A percentile compares a stretch with the other conserved stretches of the same genome.
phyloP scores from a whole-genome alignment of 192 early-diverging fungal species.

The Coemansia umbellata region DNA sequence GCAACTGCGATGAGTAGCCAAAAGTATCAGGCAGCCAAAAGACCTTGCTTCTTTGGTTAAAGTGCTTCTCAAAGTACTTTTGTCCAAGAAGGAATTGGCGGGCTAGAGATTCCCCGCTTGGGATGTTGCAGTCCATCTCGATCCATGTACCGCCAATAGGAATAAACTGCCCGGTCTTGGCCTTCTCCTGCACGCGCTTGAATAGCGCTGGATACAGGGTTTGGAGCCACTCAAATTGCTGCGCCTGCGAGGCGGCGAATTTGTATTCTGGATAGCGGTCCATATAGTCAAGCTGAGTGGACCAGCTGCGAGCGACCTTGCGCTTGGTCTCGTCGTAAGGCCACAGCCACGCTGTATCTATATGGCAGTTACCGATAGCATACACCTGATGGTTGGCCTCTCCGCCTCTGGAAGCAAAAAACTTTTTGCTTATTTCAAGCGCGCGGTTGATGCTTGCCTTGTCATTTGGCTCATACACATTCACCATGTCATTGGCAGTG shows the following conservation, averaged over 20 bases:
- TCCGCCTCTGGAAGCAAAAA: conserved; percentile 64
- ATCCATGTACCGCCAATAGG: conserved; percentile 96
- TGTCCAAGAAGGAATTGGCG: conserved; percentile 95
- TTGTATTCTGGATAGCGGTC: conserved; percentile 84
- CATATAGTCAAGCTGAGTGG: conserved; percentile 74
- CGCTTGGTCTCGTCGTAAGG: conserved; percentile 97
- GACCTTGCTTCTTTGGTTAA: conserved; percentile 65
- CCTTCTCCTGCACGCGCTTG: conserved; percentile 65
- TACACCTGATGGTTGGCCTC: conserved; percentile 66
- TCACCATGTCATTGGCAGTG: conserved; percentile 76
- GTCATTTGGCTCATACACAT: conserved; percentile 53
- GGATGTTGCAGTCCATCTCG: conserved; percentile 98
- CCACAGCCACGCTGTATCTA: conserved; percentile 94
- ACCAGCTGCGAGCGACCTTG: conserved; percentile 84
- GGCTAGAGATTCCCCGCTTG: conserved; percentile 89
- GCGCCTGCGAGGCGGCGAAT: conserved; percentile 95
- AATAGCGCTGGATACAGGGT: conserved; percentile 81
- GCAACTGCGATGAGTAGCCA: conserved; percentile 88
- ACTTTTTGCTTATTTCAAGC: conserved; percentile 53
- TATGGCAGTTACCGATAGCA: conserved; percentile 93
- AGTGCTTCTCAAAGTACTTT: conserved; percentile 78
- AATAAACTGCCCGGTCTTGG: conserved; percentile 75
- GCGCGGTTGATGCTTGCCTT: conserved; percentile 36
- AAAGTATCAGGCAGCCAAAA: conserved; percentile 97
- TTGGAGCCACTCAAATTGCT: conserved; percentile 93